Evolutionary conservation across 2,329 filamentous ascomycete species (phyloP).

Genomic region (Hymenotorrendiella dingleyae): DNA sequence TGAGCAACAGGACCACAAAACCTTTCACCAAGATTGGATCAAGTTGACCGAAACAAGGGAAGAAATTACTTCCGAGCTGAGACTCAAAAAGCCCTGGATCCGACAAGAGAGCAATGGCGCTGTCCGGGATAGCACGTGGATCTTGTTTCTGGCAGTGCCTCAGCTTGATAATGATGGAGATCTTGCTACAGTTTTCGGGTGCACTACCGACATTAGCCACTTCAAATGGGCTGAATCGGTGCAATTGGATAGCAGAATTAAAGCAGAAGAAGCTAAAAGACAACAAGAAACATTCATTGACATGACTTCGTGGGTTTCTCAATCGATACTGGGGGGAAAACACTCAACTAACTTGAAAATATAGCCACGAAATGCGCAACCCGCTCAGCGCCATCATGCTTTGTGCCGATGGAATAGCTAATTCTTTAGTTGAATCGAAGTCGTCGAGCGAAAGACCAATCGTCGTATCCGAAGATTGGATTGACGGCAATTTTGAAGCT

Average conservation of each 20-base stretch:
- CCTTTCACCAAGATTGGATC: conserved; percentile 55
- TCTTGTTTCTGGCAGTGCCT: conserved; percentile 61
- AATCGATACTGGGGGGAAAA: no score
- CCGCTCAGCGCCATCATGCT: conserved; percentile 69
- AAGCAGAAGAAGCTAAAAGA: conserved; percentile 72
- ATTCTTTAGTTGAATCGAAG: conserved; percentile 32
- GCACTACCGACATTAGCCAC: conserved; percentile 75
- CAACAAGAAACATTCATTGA: conserved; percentile 68
- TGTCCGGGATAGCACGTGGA: conserved; percentile 52
- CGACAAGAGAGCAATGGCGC: conserved; percentile 53
- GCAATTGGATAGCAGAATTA: conserved; percentile 68
- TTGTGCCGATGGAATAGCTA: conserved; percentile 66
- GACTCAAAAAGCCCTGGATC: conserved; percentile 50
- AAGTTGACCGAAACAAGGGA: conserved; percentile 56
- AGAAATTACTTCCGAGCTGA: conserved; percentile 63
- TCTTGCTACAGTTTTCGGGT: conserved; percentile 60
- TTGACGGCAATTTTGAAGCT: conserved; percentile 60
- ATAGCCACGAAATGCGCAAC: conserved; percentile 67
- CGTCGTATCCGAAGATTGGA: conserved; percentile 34
- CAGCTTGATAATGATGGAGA: conserved; percentile 57
- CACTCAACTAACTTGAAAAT: no score
- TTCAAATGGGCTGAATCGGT: conserved; percentile 79
- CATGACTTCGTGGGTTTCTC: conserved; percentile 45
- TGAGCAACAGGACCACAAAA: conserved; percentile 54
- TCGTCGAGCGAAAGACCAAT: conserved; percentile 11